These are phyloP conservation scores for Oxyria digyna DNA, from an alignment of 148 eudicot species.

Conservation along the genomic window DNA sequence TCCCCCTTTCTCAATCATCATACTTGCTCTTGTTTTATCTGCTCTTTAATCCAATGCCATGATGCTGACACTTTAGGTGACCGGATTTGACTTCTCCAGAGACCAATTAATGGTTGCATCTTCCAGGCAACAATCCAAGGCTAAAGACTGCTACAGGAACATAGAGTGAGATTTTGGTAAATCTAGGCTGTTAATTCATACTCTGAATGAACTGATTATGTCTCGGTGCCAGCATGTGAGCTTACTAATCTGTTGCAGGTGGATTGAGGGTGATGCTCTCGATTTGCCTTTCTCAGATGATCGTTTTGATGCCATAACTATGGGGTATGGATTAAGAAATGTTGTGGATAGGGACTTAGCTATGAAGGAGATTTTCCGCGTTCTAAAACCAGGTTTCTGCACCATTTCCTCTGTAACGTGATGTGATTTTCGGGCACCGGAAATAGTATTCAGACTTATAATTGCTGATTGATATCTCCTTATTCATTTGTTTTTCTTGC, in stretches of 20 bases:
- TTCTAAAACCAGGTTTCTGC: constrained; percentile 57
- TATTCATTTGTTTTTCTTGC: not conserved
- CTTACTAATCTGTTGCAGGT: constrained; percentile 28
- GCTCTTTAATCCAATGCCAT: too few relatives aligned
- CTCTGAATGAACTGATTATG: not conserved
- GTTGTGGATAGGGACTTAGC: constrained; percentile 55
- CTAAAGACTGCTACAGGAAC: constrained; percentile 47
- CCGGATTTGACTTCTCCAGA: constrained; percentile 69
- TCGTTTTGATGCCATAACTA: constrained; percentile 69
- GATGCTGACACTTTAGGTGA: constrained; percentile 31
- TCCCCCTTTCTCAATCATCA: too few relatives aligned
- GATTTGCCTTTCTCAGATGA: constrained; percentile 55
- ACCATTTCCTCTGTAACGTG: not conserved
- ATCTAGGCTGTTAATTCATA: constrained; percentile 10
- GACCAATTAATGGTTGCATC: constrained; percentile 62
- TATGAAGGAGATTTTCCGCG: constrained; percentile 52
- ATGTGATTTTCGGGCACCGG: not conserved
- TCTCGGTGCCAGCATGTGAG: not conserved
- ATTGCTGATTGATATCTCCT: not conserved
- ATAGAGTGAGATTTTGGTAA: constrained; percentile 69
- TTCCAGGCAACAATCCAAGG: constrained; percentile 39
- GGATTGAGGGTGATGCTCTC: constrained; percentile 86
- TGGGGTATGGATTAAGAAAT: constrained; percentile 90
- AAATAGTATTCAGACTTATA: not conserved
- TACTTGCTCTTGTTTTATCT: too few relatives aligned